Percentiles rank a stretch among this genome's conserved stretches.
These are phyloP conservation scores for Tinospora cordifolia DNA, from an alignment of 164 flowering plant species.

Conservation along the genomic window DNA sequence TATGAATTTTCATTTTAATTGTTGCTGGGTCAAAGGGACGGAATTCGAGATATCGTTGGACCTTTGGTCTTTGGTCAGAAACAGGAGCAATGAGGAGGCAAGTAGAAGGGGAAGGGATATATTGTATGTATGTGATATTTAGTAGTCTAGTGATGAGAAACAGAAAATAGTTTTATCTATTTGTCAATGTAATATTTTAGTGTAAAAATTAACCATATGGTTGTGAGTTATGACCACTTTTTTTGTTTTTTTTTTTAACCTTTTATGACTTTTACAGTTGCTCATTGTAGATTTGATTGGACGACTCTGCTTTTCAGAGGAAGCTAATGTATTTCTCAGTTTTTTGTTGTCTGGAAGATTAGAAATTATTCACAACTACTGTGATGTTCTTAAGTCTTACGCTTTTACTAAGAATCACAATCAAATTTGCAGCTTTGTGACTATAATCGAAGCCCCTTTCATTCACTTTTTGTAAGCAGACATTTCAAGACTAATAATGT, in stretches of 20 bases:
- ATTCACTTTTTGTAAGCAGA: too few species aligned
- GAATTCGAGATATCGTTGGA: not conserved
- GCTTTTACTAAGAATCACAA: not conserved
- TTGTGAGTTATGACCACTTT: not conserved
- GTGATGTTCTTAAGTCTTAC: not conserved
- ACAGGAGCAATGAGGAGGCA: not conserved
- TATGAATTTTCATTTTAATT: not conserved
- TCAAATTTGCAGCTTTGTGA: not conserved
- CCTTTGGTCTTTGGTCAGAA: not conserved
- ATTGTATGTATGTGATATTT: slow-evolving; percentile 1
- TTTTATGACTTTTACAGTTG: not conserved
- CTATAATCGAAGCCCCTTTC: too few species aligned
- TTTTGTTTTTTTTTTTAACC: too few species aligned
- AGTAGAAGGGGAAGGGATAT: not conserved
- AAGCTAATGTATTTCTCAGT: not conserved
- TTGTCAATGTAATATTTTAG: not conserved
- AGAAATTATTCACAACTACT: not conserved
- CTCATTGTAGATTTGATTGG: slow-evolving; percentile 2
- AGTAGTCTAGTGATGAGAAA: not conserved
- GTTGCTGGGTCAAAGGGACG: not conserved
- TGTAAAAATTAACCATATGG: slow-evolving; percentile 4
- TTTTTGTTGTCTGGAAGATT: not conserved
- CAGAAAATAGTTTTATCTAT: not conserved
- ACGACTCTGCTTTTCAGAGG: not conserved
- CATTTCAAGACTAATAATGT: too few species aligned